These are phyloP conservation scores for Sclerotiophoma versabilis DNA, from an alignment of 2,329 filamentous ascomycete species.

Conservation along the genomic window DNA sequence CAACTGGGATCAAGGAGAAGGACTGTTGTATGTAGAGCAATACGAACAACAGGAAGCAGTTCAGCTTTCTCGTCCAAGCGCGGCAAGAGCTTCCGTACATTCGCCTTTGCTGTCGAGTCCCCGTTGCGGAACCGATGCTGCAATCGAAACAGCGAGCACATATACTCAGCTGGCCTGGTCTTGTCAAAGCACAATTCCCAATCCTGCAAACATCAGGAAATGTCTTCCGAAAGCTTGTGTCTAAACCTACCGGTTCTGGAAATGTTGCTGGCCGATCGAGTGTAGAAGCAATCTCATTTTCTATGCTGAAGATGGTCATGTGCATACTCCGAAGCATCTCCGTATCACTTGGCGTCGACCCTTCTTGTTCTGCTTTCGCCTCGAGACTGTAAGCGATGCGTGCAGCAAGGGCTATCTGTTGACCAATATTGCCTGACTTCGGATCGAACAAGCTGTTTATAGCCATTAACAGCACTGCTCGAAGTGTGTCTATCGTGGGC, in stretches of 20 bases:
- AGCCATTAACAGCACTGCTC: slow-evolving; percentile 42
- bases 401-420: slow-evolving; percentile 46
- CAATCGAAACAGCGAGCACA: slow-evolving; percentile 46
- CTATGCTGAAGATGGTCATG: slow-evolving; percentile 45
- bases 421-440: slow-evolving; percentile 44
- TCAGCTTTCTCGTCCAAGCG: slow-evolving; percentile 33
- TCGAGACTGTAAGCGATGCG: slow-evolving; percentile 44
- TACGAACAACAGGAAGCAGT: slow-evolving; percentile 38
- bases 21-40: slow-evolving; percentile 43
- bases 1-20: slow-evolving; percentile 43
- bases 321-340: slow-evolving; percentile 42
- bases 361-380: slow-evolving; percentile 35
- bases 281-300: slow-evolving; percentile 46
- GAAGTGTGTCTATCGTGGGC: slow-evolving; percentile 40
- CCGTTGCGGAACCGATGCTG: slow-evolving; percentile 47
- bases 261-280: slow-evolving; percentile 46
- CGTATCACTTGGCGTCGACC: slow-evolving; percentile 29
- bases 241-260: slow-evolving; percentile 40
- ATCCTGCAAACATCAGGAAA: slow-evolving; percentile 30
- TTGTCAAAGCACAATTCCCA: slow-evolving; percentile 39
- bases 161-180: slow-evolving; percentile 37
- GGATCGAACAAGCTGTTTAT: slow-evolving; percentile 48
- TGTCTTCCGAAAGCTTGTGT: not conserved
- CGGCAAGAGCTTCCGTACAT: slow-evolving; percentile 35
- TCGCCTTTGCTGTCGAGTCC: slow-evolving; percentile 27